phyloP scores from a whole-genome alignment of 805 yeast species.

The Cyberlindnera mississippiensis region DNA sequence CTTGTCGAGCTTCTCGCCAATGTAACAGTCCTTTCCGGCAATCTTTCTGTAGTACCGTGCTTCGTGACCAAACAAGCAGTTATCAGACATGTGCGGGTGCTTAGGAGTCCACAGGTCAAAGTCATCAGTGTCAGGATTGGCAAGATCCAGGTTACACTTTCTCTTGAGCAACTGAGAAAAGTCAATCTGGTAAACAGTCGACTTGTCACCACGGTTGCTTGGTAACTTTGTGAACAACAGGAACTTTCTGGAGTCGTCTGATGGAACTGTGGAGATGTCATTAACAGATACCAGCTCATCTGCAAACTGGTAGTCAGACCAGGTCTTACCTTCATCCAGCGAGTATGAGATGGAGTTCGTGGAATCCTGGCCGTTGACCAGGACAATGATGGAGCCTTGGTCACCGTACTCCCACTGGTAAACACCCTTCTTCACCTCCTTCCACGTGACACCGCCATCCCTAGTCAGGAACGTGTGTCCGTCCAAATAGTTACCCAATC shows the following conservation, averaged over 20 bases:
- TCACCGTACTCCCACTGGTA: constrained; percentile 96
- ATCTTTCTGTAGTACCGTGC: constrained; percentile 55
- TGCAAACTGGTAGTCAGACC: constrained; percentile 65
- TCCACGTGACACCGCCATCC: constrained; percentile 92
- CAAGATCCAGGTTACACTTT: constrained; percentile 50
- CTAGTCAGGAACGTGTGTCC: constrained; percentile 70
- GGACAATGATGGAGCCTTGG: constrained; percentile 79
- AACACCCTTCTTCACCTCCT: constrained; percentile 65
- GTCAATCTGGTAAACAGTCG: constrained; percentile 51
- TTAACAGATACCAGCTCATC: constrained; percentile 50
- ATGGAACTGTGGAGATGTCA: constrained; percentile 87
- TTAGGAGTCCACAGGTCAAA: constrained; percentile 62
- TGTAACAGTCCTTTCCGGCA: constrained; percentile 60
- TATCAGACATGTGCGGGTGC: constrained; percentile 46
- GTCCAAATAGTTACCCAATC: constrained; percentile 37
- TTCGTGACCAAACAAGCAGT: constrained; percentile 72
- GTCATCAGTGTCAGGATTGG: constrained; percentile 46
- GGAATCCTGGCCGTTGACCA: constrained; percentile 53
- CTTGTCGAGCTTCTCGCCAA: constrained; percentile 52
- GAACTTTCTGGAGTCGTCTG: constrained; percentile 83
- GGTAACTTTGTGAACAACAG: constrained; percentile 54
- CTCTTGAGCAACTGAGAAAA: constrained; percentile 48
- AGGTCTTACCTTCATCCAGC: constrained; percentile 72
- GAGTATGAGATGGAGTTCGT: constrained; percentile 65
- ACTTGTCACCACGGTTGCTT: constrained; percentile 40